Conservation (phyloP, 2,329 filamentous ascomycete genomes). For the Escovopsis sp. region DNA sequence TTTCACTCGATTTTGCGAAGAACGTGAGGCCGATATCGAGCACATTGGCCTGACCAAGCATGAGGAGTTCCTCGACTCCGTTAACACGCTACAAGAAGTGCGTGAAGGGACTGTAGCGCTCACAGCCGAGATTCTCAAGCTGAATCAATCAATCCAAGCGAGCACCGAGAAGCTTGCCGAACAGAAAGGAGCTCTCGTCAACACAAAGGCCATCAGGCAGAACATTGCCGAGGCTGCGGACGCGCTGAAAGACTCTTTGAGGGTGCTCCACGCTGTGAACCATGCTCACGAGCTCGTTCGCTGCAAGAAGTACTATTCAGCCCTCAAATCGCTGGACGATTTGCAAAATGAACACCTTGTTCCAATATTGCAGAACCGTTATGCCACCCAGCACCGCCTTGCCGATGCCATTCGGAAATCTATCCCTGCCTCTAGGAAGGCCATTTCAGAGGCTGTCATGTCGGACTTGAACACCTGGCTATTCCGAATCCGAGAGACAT, state of each 20-base stretch:
- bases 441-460: constrained; percentile 95
- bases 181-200: constrained; percentile 87
- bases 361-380: constrained; percentile 58
- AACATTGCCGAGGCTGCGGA: constrained; percentile 90
- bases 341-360: constrained; percentile 86
- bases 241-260: constrained; percentile 78
- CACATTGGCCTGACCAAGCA: constrained; percentile 89
- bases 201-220: constrained; percentile 79
- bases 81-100: constrained; percentile 85
- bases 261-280: constrained; percentile 84
- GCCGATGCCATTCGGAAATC: constrained; percentile 93
- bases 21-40: constrained; percentile 84
- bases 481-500: constrained; percentile 86
- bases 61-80: constrained; percentile 86
- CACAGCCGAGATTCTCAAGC: constrained; percentile 76
- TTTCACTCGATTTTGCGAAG: constrained; percentile 56
- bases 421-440: constrained; percentile 79
- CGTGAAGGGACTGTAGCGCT: constrained; percentile 79
- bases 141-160: constrained; percentile 88
- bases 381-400: constrained; percentile 86
- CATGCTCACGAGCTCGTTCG: constrained; percentile 82
- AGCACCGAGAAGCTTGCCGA: constrained; percentile 89
- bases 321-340: constrained; percentile 84
- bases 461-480: constrained; percentile 93
- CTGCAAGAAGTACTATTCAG: constrained; percentile 91